Evolutionary conservation across 345 rosid species (phyloP).

Genomic region (Firmiana major): DNA sequence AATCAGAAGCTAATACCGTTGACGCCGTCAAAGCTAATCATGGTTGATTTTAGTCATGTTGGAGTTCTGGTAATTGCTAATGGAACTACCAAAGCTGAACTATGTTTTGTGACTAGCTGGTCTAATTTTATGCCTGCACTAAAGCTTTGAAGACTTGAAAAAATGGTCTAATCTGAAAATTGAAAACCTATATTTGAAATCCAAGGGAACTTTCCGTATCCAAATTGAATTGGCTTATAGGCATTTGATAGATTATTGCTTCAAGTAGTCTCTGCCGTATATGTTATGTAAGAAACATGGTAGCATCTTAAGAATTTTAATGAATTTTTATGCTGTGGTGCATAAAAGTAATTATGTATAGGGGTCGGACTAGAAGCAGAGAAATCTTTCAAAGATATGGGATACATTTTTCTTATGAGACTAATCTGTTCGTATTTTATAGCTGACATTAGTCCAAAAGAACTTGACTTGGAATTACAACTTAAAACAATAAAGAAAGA

Average conservation of each 20-base stretch:
- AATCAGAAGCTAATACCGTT: not conserved
- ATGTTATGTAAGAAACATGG: not conserved
- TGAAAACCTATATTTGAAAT: not conserved
- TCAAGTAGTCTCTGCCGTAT: not conserved
- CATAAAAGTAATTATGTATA: too few species aligned
- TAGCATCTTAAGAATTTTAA: not conserved
- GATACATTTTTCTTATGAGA: too few species aligned
- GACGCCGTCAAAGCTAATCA: not conserved
- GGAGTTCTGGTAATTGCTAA: not conserved
- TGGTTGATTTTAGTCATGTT: not conserved
- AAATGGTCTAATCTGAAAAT: not conserved
- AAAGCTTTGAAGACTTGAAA: not conserved
- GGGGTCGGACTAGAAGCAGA: too few species aligned
- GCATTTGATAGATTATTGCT: not conserved
- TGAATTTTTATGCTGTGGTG: too few species aligned
- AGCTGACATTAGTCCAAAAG: too few species aligned
- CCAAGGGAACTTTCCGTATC: not conserved
- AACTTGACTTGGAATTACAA: too few species aligned
- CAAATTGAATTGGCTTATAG: not conserved
- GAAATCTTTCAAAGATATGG: too few species aligned
- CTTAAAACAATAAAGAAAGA: too few species aligned
- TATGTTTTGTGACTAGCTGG: not conserved
- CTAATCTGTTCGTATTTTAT: too few species aligned
- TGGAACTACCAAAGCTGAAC: not conserved
- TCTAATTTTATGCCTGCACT: not conserved